Base-by-base conservation (phyloP, 495 filamentous ascomycete genomes). In the Glutinoglossum americanum region DNA sequence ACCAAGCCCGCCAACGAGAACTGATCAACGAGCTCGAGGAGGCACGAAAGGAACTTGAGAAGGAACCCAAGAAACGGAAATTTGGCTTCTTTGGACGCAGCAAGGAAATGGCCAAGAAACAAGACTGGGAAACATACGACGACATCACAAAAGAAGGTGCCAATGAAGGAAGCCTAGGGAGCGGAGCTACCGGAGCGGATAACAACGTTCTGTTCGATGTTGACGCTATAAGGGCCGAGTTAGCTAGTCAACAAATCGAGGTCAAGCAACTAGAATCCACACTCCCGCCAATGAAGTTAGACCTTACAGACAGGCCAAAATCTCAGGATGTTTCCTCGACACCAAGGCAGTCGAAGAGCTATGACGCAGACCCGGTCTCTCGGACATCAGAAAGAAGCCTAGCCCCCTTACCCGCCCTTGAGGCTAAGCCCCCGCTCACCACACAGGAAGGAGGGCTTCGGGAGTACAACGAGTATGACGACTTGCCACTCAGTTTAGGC, bases 11-110 rank as follows among this genome's bases (percentile, higher is more conserved):
- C 28, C 92, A 99, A 69, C 76, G 85, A 37, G 90, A 99, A 67
- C 75, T 99, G 51, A 94, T 99, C 65, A 86, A 81, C 61, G 92
- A 99, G 68, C 90, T 99, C 37, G 92, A 99, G 62, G 89, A 94
- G 65, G 93, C 90, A 11, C 77, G 92, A 21, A 89, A 84, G 62
- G 83, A 89, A 62, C 74, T 92, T 8, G 87, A 94, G 65, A 77
- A 77, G 61, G 77, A 81, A 60, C 75, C 76, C 28, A 75, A 80
- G 61, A 84, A 87, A 70, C 82, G 78, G 57, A 72, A 74, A 19
- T 96, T 94, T 62, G 79, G 80, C 11, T 80, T 94, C 57, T 93
- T 90, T 70, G 81, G 81, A 60, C 76, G 80, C 30, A 85, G 81
- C 55, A 90, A 89, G 67, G 82, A 82, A 63, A 67, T 77, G 55